Base-by-base conservation (phyloP, 2,329 filamentous ascomycete genomes). In the Pseudocercospora macadamiae region DNA sequence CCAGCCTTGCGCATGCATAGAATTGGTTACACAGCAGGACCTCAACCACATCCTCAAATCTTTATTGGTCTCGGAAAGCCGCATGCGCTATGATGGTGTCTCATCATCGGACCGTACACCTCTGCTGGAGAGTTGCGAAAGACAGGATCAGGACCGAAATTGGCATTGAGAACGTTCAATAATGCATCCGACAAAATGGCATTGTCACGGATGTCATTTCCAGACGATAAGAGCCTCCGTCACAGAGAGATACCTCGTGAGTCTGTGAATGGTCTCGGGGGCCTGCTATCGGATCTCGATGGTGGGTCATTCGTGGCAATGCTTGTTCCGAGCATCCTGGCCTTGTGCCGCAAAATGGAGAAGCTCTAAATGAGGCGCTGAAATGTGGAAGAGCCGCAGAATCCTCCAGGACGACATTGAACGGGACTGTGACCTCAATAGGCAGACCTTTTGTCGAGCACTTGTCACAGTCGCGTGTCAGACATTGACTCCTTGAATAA, bases 1-100 rank as follows among this genome's bases (percentile, higher is more conserved):
- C 37, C 45, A 59, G 57, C 57, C 37, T 55, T 45, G 51, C 49
- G 57, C 57, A 59, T 52, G 44, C 47, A 23, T 34, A 25, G 51
- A 42, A 32, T 23, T 28, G 19, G 57, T 59, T 19, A 30, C 47
- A 59, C 57, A 47, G 42, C 57, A 59, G 57, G n/a, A 39, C 28
- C 32, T 25, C 44, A 21, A 36, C 36, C 19, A 28, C 39, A 18
- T 32, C 16, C 37, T 16, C n/a, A 37, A 30, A n/a, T 37, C 23
- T 16, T 2, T 14, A 51, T 51, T 34, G 47, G 47, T 51, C 25
- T 51, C 47, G 47, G 47, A 34, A 51, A 51, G 47, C 9, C 47
- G 47, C 47, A 51, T 51, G 47, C 26, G 47, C 47, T 19, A 30
- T 26, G 28, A 34, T 32, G 18, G 47, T 51, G 39, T 51, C 47